These are phyloP conservation scores for Hericium coralloides DNA, from an alignment of 768 basidiomycete species.

Conservation along the genomic window DNA sequence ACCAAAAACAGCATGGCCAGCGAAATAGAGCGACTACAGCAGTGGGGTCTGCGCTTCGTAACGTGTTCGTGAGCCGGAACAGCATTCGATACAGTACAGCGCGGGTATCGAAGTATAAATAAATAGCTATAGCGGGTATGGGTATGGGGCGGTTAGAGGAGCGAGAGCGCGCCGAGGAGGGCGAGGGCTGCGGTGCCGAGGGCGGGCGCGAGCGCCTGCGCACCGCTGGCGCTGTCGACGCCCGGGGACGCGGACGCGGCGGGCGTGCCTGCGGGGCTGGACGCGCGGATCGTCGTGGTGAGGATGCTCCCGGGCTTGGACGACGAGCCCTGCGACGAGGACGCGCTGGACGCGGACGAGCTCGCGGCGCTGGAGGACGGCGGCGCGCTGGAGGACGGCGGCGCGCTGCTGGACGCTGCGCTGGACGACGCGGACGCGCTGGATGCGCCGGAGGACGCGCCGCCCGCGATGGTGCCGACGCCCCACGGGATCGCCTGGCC, in stretches of 20 bases:
- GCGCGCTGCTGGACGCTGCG: neutral
- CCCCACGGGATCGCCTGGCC: constrained; percentile 53
- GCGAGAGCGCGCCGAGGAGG: constrained; percentile 4
- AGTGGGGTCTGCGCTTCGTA: neutral
- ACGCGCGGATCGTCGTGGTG: neutral
- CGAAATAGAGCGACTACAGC: neutral
- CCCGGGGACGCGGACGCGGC: neutral
- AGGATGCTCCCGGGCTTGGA: neutral
- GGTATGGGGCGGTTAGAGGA: neutral
- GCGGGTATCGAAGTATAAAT: neutral
- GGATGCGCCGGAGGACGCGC: constrained; percentile 25
- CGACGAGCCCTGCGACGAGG: neutral
- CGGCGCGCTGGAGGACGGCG: neutral
- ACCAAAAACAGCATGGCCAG: neutral
- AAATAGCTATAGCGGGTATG: no score
- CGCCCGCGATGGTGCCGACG: constrained; percentile 40
- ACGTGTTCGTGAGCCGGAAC: neutral
- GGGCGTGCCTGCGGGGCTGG: neutral
- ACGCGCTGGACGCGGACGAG: neutral
- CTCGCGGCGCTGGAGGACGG: neutral
- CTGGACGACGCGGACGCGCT: neutral
- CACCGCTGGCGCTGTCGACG: neutral
- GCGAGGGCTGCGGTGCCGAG: constrained; percentile 6
- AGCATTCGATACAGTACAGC: neutral
- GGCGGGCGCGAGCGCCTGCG: neutral